A percentile compares a stretch with the other conserved stretches of the same genome.
These are phyloP conservation scores for Smittium culicis DNA, from an alignment of 371 early-diverging fungal genomes.

Conservation along the genomic window DNA sequence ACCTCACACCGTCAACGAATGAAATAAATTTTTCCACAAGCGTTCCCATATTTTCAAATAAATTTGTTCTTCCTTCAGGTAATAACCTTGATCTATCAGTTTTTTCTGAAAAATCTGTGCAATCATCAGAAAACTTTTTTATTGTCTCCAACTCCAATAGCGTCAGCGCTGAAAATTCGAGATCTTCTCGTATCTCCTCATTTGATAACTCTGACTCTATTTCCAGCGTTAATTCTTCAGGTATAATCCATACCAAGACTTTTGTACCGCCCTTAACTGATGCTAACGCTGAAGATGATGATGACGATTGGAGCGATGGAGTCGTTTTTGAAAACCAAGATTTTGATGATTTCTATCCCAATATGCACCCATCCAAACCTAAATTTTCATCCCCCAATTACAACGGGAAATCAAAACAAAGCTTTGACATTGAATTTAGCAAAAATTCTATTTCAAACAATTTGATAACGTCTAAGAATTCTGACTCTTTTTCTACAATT, in stretches of 20 bases:
- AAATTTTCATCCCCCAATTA: too few relatives aligned
- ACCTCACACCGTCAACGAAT: background rate
- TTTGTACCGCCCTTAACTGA: background rate
- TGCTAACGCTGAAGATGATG: background rate
- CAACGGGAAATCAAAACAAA: too few relatives aligned
- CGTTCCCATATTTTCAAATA: background rate
- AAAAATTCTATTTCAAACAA: background rate
- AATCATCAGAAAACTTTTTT: background rate
- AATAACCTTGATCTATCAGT: background rate
- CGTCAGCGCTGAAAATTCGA: background rate
- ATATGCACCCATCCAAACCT: background rate
- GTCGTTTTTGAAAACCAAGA: slow-evolving; percentile 9
- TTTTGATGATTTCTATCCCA: background rate
- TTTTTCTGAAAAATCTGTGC: background rate
- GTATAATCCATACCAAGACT: background rate
- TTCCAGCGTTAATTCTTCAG: background rate
- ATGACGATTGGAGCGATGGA: slow-evolving; percentile 11
- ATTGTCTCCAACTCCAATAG: background rate
- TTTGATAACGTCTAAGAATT: background rate
- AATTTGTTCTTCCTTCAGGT: background rate
- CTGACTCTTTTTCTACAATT: too few relatives aligned
- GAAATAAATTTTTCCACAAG: background rate
- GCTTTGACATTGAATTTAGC: background rate
- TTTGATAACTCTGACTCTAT: background rate
- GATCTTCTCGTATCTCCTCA: too few relatives aligned